Conservation (phyloP, 305 asterid genomes). For the Fraxinus ornus region DNA sequence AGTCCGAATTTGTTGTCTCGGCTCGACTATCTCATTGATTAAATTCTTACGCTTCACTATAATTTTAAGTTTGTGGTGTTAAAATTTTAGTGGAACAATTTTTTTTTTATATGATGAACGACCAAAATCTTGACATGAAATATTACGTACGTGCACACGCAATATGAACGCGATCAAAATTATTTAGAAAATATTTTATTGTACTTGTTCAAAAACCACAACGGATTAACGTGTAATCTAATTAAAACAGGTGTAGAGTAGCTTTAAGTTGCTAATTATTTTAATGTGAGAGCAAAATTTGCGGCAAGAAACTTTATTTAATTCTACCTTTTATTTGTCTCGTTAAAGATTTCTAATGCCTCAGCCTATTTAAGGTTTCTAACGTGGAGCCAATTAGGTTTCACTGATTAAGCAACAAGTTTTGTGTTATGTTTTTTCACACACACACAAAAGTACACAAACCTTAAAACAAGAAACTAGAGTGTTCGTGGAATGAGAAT, state of each 20-base stretch:
- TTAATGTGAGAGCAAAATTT: conserved; percentile 14
- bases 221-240: background rate
- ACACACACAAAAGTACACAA: too few relatives aligned
- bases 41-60: background rate
- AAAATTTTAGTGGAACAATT: background rate
- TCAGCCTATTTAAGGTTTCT: background rate
- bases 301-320: background rate
- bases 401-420: background rate
- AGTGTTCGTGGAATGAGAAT: background rate
- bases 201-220: too few relatives aligned
- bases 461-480: background rate
- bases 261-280: background rate
- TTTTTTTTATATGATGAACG: background rate
- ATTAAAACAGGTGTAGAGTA: background rate
- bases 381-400: background rate
- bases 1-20: background rate
- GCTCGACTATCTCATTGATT: background rate
- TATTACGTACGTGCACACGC: background rate
- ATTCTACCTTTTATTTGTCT: background rate
- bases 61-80: background rate
- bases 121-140: background rate
- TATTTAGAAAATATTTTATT: background rate
- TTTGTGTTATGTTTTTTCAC: background rate
- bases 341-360: background rate
- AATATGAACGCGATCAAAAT: background rate